Conservation (phyloP, 345 rosid species). For the Citropsis articulata region DNA sequence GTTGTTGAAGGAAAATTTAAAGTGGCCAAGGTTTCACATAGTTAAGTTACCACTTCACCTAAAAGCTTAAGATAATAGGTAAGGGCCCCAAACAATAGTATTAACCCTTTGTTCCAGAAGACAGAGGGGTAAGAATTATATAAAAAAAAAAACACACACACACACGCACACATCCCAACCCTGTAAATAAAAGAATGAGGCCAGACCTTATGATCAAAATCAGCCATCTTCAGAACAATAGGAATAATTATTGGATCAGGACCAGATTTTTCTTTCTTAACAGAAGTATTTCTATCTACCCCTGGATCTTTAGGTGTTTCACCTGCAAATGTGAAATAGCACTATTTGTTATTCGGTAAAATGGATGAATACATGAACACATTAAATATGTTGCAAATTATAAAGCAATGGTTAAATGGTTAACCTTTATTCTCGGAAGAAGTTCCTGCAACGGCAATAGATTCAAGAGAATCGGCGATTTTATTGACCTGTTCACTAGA, state of each 20-base stretch:
- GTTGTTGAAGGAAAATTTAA: background rate
- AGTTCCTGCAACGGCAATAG: constrained; percentile 38
- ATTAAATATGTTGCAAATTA: background rate
- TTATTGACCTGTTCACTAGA: constrained; percentile 34
- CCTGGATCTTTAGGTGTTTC: constrained; percentile 39
- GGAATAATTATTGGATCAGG: constrained; percentile 81
- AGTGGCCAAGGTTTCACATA: background rate
- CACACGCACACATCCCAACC: background rate
- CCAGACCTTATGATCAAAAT: constrained; percentile 89
- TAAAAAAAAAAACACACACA: too few relatives aligned
- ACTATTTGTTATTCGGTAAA: constrained; percentile 2
- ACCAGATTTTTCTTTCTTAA: constrained; percentile 60
- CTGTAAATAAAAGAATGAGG: constrained; percentile 1
- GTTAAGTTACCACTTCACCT: background rate
- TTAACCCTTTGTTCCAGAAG: too few relatives aligned
- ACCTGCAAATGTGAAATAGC: constrained; percentile 31
- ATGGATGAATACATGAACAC: background rate
- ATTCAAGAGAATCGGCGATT: constrained; percentile 31
- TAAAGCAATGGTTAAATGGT: constrained; percentile 6
- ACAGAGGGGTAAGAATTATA: too few relatives aligned
- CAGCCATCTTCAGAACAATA: constrained; percentile 86
- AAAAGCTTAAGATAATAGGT: background rate
- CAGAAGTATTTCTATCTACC: constrained; percentile 22
- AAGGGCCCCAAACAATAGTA: background rate
- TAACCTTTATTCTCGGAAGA: constrained; percentile 41